Evolutionary conservation across 139 green algal species (phyloP).

Genomic region (Coelastrella sp.): DNA sequence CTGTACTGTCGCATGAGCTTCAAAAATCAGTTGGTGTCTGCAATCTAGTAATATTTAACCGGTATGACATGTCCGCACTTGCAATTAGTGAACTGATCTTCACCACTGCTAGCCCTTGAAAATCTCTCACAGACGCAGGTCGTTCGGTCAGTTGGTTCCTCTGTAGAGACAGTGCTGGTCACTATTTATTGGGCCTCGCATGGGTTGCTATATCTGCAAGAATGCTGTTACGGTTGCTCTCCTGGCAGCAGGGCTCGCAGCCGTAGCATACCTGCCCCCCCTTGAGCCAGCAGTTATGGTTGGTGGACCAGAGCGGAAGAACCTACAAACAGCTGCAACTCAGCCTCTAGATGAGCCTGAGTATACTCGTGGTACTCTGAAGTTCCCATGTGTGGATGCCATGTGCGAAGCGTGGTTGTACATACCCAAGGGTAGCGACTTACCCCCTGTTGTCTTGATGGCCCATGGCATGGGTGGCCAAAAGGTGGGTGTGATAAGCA

Average conservation of each 20-base stretch:
- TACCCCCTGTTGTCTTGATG: slow-evolving; percentile 57
- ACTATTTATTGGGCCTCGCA: too few relatives aligned
- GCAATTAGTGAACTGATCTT: too few relatives aligned
- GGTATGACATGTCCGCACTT: too few relatives aligned
- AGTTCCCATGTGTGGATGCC: slow-evolving; percentile 18
- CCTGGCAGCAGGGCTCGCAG: not conserved
- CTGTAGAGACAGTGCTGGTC: too few relatives aligned
- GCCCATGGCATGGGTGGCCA: slow-evolving; percentile 58
- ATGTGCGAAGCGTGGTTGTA: slow-evolving; percentile 65
- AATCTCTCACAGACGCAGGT: too few relatives aligned
- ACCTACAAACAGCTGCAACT: slow-evolving; percentile 32
- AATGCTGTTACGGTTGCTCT: not conserved
- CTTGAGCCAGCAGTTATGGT: slow-evolving; percentile 14
- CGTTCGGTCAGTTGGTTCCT: too few relatives aligned
- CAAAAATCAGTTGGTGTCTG: too few relatives aligned
- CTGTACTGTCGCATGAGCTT: too few relatives aligned
- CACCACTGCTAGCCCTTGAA: too few relatives aligned
- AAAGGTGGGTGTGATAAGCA: not conserved
- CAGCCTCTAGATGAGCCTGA: not conserved
- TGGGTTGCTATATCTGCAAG: not conserved
- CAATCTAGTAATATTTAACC: too few relatives aligned
- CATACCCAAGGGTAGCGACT: slow-evolving; percentile 35
- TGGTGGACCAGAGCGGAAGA: not conserved
- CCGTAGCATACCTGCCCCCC: slow-evolving; percentile 20
- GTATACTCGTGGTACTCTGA: not conserved